Conservation (phyloP, 2,329 filamentous ascomycete species). For the Cucurbitaria berberidis region DNA sequence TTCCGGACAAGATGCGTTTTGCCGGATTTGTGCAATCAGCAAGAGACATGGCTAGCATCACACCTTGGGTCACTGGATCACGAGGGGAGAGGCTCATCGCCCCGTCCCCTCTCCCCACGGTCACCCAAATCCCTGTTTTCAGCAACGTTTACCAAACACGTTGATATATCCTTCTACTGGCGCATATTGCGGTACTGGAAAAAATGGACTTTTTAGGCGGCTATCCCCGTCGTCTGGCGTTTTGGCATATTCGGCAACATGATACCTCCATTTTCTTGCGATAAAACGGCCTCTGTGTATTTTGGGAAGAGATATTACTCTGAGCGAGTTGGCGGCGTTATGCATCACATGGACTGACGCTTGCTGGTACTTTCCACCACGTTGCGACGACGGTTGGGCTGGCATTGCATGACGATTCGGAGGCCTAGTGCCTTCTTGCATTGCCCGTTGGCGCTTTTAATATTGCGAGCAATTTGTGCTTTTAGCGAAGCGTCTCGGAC, state of each 20-base stretch:
- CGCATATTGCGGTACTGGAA: constrained; percentile 13
- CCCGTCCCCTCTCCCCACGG: no score
- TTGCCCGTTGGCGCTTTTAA: constrained; percentile 7
- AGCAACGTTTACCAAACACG: background rate
- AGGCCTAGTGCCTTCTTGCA: background rate
- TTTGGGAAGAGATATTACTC: constrained; percentile 7
- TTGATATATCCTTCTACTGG: constrained; percentile 10
- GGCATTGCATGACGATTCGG: constrained; percentile 3
- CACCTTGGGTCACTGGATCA: background rate
- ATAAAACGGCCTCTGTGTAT: constrained; percentile 1
- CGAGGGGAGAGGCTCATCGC: no score
- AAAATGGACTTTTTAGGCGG: constrained; percentile 13
- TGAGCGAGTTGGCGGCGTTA: constrained; percentile 4
- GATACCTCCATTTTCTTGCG: constrained; percentile 16
- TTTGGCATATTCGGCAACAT: constrained; percentile 17
- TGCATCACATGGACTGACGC: constrained; percentile 3
- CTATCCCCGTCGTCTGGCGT: constrained; percentile 14
- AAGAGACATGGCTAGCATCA: constrained; percentile 6
- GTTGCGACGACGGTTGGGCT: no score
- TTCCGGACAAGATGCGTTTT: constrained; percentile 2
- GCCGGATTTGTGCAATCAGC: constrained; percentile 8
- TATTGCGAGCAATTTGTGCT: constrained; percentile 7
- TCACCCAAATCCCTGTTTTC: background rate
- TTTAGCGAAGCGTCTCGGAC: constrained; percentile 19
- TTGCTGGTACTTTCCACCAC: no score